These are phyloP conservation scores for Rhodamnia argentea DNA, from an alignment of 345 rosid species.

Conservation along the genomic window DNA sequence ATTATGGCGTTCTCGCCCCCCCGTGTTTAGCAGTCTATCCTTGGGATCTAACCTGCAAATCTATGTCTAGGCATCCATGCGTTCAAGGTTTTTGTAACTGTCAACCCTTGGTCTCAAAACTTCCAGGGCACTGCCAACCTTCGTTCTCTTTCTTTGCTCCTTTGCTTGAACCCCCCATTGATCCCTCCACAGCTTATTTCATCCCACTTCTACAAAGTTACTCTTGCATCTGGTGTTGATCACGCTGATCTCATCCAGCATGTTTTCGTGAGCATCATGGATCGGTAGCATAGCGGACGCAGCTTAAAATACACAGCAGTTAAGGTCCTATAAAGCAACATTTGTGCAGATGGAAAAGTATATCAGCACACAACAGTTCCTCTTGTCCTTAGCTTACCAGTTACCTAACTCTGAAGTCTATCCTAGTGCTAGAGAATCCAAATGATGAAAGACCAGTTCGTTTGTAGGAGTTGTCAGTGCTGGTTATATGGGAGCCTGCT, in stretches of 20 bases:
- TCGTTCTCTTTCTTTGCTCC: neutral
- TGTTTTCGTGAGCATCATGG: neutral
- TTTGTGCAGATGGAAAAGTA: neutral
- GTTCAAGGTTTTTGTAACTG: neutral
- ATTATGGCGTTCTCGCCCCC: neutral
- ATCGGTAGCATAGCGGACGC: neutral
- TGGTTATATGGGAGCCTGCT: constrained; percentile 4
- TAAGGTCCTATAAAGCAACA: neutral
- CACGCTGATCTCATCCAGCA: neutral
- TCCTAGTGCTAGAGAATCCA: neutral
- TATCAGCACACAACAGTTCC: neutral
- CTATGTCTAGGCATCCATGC: neutral
- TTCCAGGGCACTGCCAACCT: neutral
- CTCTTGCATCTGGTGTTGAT: neutral
- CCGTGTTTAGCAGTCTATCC: neutral
- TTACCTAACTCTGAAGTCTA: neutral
- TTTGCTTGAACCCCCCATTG: neutral
- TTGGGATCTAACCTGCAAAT: neutral
- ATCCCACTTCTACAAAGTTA: neutral
- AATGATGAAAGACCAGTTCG: neutral
- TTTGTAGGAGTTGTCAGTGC: neutral
- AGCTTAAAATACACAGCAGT: neutral
- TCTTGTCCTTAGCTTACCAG: neutral
- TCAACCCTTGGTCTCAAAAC: neutral
- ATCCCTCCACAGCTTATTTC: neutral